Conservation (phyloP, 2,329 filamentous ascomycete genomes). For the Colletotrichum lupini region DNA sequence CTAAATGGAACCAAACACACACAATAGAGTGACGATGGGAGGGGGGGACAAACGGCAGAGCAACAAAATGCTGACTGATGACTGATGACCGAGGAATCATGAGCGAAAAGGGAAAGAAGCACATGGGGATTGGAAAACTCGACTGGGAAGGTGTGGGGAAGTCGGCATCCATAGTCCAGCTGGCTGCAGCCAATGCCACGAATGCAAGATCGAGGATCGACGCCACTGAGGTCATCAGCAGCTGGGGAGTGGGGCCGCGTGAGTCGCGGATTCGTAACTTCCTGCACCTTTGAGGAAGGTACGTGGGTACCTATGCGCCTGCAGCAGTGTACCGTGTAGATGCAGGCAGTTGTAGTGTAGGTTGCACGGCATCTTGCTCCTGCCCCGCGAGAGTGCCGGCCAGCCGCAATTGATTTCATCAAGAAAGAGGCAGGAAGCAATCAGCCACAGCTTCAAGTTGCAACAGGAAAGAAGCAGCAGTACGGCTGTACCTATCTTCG, state of each 20-base stretch:
- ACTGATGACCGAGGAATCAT: background rate
- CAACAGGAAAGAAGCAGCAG: background rate
- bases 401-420: background rate
- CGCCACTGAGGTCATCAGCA: constrained; percentile 33
- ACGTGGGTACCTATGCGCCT: background rate
- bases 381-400: background rate
- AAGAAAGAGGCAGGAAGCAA: background rate
- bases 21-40: too few relatives aligned
- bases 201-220: constrained; percentile 14
- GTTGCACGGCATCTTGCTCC: background rate
- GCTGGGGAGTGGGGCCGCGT: background rate
- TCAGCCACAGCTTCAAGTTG: background rate
- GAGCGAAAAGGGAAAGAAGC: constrained; percentile 12
- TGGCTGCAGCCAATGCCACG: background rate
- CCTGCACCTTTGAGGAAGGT: background rate
- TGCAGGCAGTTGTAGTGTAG: background rate
- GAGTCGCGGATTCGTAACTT: constrained; percentile 27
- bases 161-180: background rate
- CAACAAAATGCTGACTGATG: background rate
- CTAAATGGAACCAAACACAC: background rate
- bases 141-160: constrained; percentile 25
- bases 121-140: background rate
- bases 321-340: too few relatives aligned
- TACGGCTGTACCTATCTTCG: too few relatives aligned
- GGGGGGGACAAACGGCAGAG: background rate